Evolutionary conservation across 306 rosid species (phyloP).

Genomic region (Glycyrrhiza uralensis): DNA sequence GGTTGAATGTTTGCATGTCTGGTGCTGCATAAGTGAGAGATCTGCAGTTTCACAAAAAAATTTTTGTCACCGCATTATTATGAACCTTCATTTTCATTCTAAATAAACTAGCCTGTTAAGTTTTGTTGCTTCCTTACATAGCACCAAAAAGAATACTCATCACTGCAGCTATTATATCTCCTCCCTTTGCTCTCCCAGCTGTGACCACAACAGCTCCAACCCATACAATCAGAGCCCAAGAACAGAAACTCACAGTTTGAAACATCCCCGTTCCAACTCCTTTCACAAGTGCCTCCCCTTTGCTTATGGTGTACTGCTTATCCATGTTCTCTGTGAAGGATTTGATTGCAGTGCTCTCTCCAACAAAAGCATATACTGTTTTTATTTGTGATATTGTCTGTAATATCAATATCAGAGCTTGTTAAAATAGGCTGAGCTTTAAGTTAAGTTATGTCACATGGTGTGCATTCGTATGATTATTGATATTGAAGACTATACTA

Average conservation of each 20-base stretch:
- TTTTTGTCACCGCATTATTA: background rate
- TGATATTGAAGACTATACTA: background rate
- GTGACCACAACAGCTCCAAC: conserved; percentile 80
- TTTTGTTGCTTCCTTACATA: conserved; percentile 49
- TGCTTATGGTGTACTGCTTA: conserved; percentile 51
- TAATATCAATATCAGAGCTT: conserved; percentile 16
- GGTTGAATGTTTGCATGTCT: conserved; percentile 83
- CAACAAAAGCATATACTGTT: conserved; percentile 86
- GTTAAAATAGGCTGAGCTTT: background rate
- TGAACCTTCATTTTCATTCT: background rate
- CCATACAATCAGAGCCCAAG: conserved; percentile 86
- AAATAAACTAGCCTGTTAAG: background rate
- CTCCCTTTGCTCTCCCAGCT: conserved; percentile 58
- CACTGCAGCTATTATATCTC: conserved; percentile 68
- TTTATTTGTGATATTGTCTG: conserved; percentile 83
- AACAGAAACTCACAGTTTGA: conserved; percentile 69
- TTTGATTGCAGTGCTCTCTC: conserved; percentile 59
- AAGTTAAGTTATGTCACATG: background rate
- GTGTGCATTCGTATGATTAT: background rate
- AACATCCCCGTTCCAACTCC: conserved; percentile 89
- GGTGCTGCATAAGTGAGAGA: conserved; percentile 87
- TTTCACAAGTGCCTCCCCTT: conserved; percentile 73
- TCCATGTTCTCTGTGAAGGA: conserved; percentile 57
- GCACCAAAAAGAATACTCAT: conserved; percentile 96
- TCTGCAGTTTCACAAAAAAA: conserved; percentile 40